phyloP scores from a whole-genome alignment of 257 asterid species.

The Lantana camara region DNA sequence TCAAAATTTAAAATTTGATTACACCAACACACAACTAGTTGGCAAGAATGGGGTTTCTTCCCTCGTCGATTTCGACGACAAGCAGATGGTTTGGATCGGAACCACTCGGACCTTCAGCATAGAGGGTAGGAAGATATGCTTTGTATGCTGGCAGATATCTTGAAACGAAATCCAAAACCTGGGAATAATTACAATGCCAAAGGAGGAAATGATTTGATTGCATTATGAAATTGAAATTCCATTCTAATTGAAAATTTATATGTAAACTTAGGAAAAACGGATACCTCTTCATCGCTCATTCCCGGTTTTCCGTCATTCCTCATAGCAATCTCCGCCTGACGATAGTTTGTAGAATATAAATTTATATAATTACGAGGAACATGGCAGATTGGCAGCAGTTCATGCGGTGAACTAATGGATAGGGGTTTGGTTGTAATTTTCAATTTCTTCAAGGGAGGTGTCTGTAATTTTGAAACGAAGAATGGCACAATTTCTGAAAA shows the following conservation, averaged over 20 bases:
- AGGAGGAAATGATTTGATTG: neutral
- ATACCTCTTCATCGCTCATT: slow-evolving; percentile 91
- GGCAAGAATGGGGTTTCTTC: slow-evolving; percentile 88
- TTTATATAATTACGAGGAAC: no score
- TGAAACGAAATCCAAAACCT: slow-evolving; percentile 91
- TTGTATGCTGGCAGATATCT: slow-evolving; percentile 93
- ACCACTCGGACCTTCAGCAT: slow-evolving; percentile 93
- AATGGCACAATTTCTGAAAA: no score
- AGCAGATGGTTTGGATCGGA: slow-evolving; percentile 72
- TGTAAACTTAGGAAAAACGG: neutral
- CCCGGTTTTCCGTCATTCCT: slow-evolving; percentile 79
- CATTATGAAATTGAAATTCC: neutral
- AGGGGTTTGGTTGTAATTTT: no score
- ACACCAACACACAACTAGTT: slow-evolving; percentile 41
- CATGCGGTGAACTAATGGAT: no score
- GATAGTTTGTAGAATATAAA: neutral
- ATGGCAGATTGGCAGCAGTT: no score
- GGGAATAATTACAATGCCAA: slow-evolving; percentile 23
- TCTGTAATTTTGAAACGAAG: no score
- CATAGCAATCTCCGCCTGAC: slow-evolving; percentile 97
- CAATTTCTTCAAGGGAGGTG: no score
- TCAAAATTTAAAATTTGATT: slow-evolving; percentile 2
- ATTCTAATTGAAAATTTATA: neutral
- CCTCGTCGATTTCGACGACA: slow-evolving; percentile 79
- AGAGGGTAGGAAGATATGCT: slow-evolving; percentile 93